Conservation (phyloP, 805 yeast species). For the Brettanomyces naardenensis region DNA sequence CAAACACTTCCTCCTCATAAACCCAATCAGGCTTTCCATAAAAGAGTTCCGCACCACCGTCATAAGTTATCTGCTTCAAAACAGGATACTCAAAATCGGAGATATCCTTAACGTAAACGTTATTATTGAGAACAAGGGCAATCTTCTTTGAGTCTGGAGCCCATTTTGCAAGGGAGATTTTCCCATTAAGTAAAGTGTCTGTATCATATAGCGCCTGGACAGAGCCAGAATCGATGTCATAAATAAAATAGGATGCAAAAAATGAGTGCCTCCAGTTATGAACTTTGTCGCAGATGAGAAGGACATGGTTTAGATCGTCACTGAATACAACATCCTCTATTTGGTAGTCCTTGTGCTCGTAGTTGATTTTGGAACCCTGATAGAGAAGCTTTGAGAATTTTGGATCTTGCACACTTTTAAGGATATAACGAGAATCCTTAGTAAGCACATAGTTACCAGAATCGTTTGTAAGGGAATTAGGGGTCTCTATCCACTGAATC, state of each 20-base stretch:
- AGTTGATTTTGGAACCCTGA: constrained; percentile 32
- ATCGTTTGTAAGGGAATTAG: constrained; percentile 42
- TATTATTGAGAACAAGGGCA: constrained; percentile 62
- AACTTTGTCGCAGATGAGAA: constrained; percentile 52
- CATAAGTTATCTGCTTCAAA: constrained; percentile 48
- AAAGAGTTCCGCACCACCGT: constrained; percentile 65
- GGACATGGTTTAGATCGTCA: constrained; percentile 52
- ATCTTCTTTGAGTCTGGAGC: constrained; percentile 62
- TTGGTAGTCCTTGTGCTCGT: constrained; percentile 30
- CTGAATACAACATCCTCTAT: constrained; percentile 56
- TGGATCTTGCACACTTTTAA: constrained; percentile 44
- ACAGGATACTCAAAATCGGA: constrained; percentile 15
- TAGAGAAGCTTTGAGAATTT: constrained; percentile 38
- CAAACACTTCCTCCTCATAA: constrained; percentile 83
- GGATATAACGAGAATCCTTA: constrained; percentile 39
- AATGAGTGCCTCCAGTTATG: constrained; percentile 73
- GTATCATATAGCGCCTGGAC: constrained; percentile 18
- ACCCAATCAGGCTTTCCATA: constrained; percentile 95
- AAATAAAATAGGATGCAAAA: constrained; percentile 53
- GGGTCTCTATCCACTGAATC: constrained; percentile 63
- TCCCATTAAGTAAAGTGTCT: constrained; percentile 16
- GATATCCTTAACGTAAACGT: constrained; percentile 50
- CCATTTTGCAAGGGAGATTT: constrained; percentile 50
- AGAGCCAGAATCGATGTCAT: constrained; percentile 32
- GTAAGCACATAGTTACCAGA: constrained; percentile 59